Evolutionary conservation across 2,329 filamentous ascomycete genomes (phyloP).

Genomic region (Phymatotrichopsis omnivora): DNA sequence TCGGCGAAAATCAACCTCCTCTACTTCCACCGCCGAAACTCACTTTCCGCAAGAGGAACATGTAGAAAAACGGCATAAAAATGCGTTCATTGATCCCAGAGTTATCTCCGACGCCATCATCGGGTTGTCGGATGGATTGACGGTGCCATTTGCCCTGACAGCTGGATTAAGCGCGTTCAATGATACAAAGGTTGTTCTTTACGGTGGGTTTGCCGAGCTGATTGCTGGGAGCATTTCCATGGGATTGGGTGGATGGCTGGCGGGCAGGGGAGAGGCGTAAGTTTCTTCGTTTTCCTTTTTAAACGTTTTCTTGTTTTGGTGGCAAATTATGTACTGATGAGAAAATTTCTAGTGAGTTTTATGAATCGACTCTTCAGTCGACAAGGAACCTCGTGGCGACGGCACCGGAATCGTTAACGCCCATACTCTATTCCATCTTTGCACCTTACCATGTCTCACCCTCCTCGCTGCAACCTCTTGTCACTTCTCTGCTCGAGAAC

Average conservation of each 20-base stretch:
- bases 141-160: conserved; percentile 68
- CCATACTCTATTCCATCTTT: conserved; percentile 35
- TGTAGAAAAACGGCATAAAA: neutral
- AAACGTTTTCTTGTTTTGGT: neutral
- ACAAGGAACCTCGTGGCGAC: conserved; percentile 32
- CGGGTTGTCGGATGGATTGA: conserved; percentile 67
- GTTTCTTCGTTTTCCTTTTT: conserved; percentile 14
- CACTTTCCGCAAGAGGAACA: neutral
- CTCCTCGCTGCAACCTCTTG: conserved; percentile 33
- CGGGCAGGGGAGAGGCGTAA: conserved; percentile 46
- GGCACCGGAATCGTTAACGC: conserved; percentile 30
- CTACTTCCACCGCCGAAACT: neutral
- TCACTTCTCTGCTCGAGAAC: conserved; percentile 33
- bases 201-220: conserved; percentile 63
- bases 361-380: conserved; percentile 15
- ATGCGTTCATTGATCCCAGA: conserved; percentile 20
- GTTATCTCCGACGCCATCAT: conserved; percentile 58
- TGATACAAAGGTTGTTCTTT: conserved; percentile 56
- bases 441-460: conserved; percentile 33
- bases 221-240: conserved; percentile 68
- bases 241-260: conserved; percentile 65
- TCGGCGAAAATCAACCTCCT: too few species aligned
- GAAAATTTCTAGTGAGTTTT: conserved; percentile 17
- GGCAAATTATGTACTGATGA: neutral
- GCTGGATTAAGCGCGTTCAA: conserved; percentile 55